These are phyloP conservation scores for Haplographium delicatum DNA, from an alignment of 495 filamentous ascomycete genomes.

Conservation along the genomic window DNA sequence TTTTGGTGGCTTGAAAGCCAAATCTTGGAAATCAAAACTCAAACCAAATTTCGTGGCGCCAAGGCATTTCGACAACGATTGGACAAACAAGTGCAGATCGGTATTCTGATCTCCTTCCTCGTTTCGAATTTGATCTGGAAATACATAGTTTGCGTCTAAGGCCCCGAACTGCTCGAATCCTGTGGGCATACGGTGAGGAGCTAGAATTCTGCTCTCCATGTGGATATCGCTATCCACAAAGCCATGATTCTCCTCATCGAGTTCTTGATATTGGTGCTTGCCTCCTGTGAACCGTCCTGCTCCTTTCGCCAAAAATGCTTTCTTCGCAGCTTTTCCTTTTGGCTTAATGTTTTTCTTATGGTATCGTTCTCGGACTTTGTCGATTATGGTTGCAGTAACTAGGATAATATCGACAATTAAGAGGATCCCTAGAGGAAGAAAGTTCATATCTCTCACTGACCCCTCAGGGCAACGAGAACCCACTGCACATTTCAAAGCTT, in stretches of 20 bases:
- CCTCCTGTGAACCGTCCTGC: conserved; percentile 12
- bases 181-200: conserved; percentile 21
- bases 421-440: conserved; percentile 39
- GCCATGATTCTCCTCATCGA: conserved; percentile 26
- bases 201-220: conserved; percentile 24
- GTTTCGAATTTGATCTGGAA: conserved; percentile 11
- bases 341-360: conserved; percentile 4
- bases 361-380: conserved; percentile 25
- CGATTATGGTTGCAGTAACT: conserved; percentile 25
- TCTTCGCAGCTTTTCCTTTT: conserved; percentile 1
- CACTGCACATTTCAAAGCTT: conserved; percentile 35
- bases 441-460: conserved; percentile 29
- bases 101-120: conserved; percentile 29
- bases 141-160: conserved; percentile 22
- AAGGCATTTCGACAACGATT: conserved; percentile 44
- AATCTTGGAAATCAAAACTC: conserved; percentile 42
- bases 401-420: conserved; percentile 37
- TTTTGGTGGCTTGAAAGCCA: conserved; percentile 40
- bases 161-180: conserved; percentile 35
- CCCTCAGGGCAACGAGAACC: conserved; percentile 37
- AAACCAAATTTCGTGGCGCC: conserved; percentile 44
- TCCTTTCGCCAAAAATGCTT: background rate
- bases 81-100: conserved; percentile 41
- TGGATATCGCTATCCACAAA: conserved; percentile 25
- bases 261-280: conserved; percentile 27